A percentile compares a stretch with the other conserved stretches of the same genome.
Conservation (phyloP, 2,329 filamentous ascomycete genomes). For the Sarocladium strictum region DNA sequence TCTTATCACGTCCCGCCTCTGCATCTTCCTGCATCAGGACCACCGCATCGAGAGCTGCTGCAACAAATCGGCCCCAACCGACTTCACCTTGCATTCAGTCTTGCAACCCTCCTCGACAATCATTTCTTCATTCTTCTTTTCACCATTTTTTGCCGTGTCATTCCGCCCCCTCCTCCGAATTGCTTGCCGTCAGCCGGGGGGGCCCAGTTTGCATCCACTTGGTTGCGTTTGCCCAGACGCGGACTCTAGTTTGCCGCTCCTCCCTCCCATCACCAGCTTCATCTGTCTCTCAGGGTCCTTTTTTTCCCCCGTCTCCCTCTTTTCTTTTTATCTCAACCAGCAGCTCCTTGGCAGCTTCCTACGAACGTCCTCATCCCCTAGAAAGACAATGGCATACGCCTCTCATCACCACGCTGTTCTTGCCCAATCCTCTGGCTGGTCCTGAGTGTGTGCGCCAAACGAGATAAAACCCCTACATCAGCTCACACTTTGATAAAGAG, state of each 20-base stretch:
- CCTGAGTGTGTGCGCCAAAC: not conserved
- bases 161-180: not conserved
- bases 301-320: too few species aligned
- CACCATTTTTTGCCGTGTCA: not conserved
- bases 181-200: not conserved
- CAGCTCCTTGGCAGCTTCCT: not conserved
- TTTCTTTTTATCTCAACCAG: too few species aligned
- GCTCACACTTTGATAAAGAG: not conserved
- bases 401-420: not conserved
- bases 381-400: not conserved
- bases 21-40: not conserved
- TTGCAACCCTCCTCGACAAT: not conserved
- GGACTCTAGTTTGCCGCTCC: not conserved
- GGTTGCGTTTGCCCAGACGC: not conserved
- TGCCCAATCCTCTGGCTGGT: slow-evolving; percentile 6
- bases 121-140: not conserved
- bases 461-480: not conserved
- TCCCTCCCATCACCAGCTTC: not conserved
- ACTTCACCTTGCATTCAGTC: not conserved
- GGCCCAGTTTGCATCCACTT: not conserved
- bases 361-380: not conserved
- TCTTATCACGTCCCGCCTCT: not conserved
- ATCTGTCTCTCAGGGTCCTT: not conserved
- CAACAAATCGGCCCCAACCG: not conserved
- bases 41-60: not conserved